Percentiles rank a stretch among this genome's conserved stretches.
phyloP scores from a whole-genome alignment of 2,329 filamentous ascomycete genomes.

The Pochonia chlamydosporia region DNA sequence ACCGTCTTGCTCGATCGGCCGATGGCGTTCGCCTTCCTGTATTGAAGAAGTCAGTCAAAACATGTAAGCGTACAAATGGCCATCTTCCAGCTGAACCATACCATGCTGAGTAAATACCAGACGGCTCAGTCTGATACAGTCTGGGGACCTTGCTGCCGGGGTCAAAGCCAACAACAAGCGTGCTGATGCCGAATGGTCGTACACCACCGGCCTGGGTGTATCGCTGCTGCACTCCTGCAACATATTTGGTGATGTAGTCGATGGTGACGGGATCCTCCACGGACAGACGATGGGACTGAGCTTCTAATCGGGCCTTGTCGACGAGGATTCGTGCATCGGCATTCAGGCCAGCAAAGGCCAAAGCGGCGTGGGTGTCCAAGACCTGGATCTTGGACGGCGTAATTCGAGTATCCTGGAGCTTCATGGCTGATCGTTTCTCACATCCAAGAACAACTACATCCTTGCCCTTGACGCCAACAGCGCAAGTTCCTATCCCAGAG shows the following conservation, averaged over 20 bases:
- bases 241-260: constrained; percentile 99
- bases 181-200: constrained; percentile 97
- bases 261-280: constrained; percentile 97
- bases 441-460: constrained; percentile 95
- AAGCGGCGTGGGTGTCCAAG: constrained; percentile 90
- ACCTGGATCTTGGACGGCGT: constrained; percentile 98
- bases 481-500: constrained; percentile 71
- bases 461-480: constrained; percentile 91
- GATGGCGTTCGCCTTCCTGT: constrained; percentile 98
- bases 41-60: constrained; percentile 2
- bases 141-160: constrained; percentile 82
- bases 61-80: constrained; percentile 9
- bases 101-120: constrained; percentile 98
- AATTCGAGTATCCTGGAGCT: constrained; percentile 98
- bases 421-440: constrained; percentile 98
- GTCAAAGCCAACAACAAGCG: constrained; percentile 97
- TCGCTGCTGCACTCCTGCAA: constrained; percentile 94
- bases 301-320: constrained; percentile 95
- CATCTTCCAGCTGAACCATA: constrained; percentile 31
- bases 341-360: constrained; percentile 95
- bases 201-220: constrained; percentile 99
- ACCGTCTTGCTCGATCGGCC: constrained; percentile 98
- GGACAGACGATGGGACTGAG: constrained; percentile 92
- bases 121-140: constrained; percentile 98
- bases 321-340: constrained; percentile 96